Conservation (phyloP, 2,329 filamentous ascomycete genomes). For the Samsoniella hepiali region DNA sequence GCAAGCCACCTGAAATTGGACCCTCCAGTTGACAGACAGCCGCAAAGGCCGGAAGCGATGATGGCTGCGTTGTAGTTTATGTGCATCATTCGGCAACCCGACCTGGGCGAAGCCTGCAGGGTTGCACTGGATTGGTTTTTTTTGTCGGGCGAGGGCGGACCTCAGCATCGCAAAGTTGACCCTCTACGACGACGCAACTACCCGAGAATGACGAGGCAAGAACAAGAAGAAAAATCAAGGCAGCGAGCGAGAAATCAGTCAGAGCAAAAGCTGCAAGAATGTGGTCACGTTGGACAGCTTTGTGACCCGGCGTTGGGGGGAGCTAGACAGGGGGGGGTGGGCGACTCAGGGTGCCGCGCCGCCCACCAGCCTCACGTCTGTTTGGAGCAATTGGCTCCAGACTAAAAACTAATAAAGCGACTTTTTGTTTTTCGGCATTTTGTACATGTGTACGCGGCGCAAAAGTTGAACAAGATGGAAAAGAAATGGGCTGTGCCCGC, state of each 20-base stretch:
- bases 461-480: too few species aligned
- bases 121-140: too few species aligned
- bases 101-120: too few species aligned
- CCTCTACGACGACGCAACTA: background rate
- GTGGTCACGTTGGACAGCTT: background rate
- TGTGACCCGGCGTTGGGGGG: background rate
- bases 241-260: background rate
- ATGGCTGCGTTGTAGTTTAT: too few species aligned
- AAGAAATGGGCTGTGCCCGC: too few species aligned
- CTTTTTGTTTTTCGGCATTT: background rate
- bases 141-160: background rate
- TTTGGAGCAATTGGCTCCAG: too few species aligned
- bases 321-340: too few species aligned
- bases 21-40: background rate
- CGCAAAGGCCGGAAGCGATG: too few species aligned
- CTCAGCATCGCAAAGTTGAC: background rate
- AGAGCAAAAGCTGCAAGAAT: background rate
- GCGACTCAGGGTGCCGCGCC: background rate
- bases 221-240: background rate
- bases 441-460: too few species aligned
- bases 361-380: background rate
- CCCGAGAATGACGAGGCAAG: background rate
- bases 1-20: background rate
- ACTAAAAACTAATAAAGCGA: background rate
- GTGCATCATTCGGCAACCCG: too few species aligned